Evolutionary conservation across 768 basidiomycete genomes (phyloP), one percentile per base, ranked within the genome.

Genomic region (Inosperma sp.): DNA sequence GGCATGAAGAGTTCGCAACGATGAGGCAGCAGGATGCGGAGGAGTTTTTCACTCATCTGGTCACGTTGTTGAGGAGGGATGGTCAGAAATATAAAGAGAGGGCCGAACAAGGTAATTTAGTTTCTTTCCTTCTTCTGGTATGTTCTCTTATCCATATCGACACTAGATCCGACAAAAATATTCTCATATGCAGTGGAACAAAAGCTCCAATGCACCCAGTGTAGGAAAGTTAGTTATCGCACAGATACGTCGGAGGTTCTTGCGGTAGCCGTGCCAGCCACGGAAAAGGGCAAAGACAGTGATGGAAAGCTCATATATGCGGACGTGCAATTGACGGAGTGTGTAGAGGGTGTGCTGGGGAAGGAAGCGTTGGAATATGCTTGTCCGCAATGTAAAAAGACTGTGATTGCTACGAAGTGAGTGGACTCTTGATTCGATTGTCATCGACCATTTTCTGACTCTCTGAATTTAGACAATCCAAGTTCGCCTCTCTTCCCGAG

Each of bases 21-120:
- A 98, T 97, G 94, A 78, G 81, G 46, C 95, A 99, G 67, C 96
- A 98, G 63, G 96, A 99, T 61, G 83, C 93, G 5, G 93, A 95
- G 62, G 95, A 98, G 68, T 98, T 97, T 71, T 77, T 99, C 48
- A 77, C 81, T 29, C 82, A 95, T 67, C 70, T 98, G 2, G 60
- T 98, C 46, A 84, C 82, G 4, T 74, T 80, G 16, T 67, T 99
- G 10, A 74, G 90, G 51, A 73, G 86, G 57, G 77, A 88, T 57
- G 73, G 75, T 30, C 78, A 80, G 54, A 81, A 79, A 57, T 64
- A 62, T 58, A 77, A 64, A 55, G 71, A 68, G 57, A 56, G 66
- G 52, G 68, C 68, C 48, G 59, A 64, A 14, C 48, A 60, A 49
- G 68, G 69, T 72, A 36, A 1, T 56, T 36, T 6, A 33, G 22